Evolutionary conservation across 176 grass and related monocot species (phyloP).

Genomic region (Canna indica): DNA sequence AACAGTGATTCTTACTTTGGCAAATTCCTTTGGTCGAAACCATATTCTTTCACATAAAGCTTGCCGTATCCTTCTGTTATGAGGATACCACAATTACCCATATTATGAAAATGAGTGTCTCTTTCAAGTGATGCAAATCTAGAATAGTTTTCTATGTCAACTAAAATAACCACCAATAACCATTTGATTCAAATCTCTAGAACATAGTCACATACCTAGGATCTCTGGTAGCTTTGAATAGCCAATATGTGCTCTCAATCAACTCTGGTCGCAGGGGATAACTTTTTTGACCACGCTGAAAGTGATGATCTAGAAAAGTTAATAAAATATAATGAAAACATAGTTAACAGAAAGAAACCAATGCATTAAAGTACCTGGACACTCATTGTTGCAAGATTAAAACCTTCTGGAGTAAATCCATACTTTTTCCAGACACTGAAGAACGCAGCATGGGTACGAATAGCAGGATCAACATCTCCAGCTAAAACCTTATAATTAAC

Average conservation of each 20-base stretch:
- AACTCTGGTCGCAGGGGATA: conserved; percentile 84
- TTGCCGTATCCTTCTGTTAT: too few relatives aligned
- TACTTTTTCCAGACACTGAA: conserved; percentile 98
- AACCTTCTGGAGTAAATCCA: conserved; percentile 91
- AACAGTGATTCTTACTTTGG: too few relatives aligned
- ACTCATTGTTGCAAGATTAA: conserved; percentile 84
- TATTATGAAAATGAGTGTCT: too few relatives aligned
- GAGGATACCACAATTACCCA: too few relatives aligned
- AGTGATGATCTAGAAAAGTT: neutral
- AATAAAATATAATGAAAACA: neutral
- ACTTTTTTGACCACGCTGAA: conserved; percentile 58
- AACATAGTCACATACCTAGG: conserved; percentile 71
- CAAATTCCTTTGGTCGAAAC: too few relatives aligned
- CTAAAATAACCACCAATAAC: neutral
- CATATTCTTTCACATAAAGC: too few relatives aligned
- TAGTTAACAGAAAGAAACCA: neutral
- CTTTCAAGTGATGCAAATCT: neutral
- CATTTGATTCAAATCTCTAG: conserved; percentile 18
- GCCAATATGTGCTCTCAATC: conserved; percentile 97
- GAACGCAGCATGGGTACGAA: conserved; percentile 95
- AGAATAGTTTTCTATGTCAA: neutral
- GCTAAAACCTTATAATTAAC: conserved; percentile 95
- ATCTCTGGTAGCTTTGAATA: conserved; percentile 98
- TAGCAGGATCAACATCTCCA: conserved; percentile 91
- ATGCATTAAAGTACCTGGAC: conserved; percentile 43